Conservation (phyloP, 2,329 filamentous ascomycete genomes). For the Neonectria magnoliae region DNA sequence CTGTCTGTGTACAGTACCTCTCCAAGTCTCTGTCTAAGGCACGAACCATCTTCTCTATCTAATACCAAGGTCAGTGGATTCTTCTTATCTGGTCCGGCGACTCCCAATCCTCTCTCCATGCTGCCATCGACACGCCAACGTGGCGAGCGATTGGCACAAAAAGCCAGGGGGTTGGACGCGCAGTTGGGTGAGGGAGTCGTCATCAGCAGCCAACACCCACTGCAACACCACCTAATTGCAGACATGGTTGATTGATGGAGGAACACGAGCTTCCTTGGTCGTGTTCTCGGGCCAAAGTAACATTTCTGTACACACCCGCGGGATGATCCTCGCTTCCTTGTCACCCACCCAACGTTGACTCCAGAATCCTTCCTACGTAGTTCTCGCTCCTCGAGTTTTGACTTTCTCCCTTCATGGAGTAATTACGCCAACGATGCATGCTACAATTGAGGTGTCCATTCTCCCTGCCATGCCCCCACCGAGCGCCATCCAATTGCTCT, state of each 20-base stretch:
- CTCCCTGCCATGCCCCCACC: too few relatives aligned
- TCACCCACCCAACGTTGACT: not conserved
- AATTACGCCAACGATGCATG: not conserved
- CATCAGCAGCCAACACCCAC: slow-evolving; percentile 12
- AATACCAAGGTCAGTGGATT: not conserved
- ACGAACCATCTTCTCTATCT: not conserved
- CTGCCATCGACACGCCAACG: not conserved
- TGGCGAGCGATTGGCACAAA: not conserved
- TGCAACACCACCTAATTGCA: slow-evolving; percentile 3
- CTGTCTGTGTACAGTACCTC: slow-evolving; percentile 1
- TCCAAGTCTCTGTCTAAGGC: too few relatives aligned
- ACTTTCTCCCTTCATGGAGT: not conserved
- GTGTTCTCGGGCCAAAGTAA: not conserved
- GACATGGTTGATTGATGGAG: slow-evolving; percentile 8
- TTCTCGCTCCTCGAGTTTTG: not conserved
- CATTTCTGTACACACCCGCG: not conserved
- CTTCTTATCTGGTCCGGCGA: slow-evolving; percentile 2
- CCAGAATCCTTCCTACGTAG: not conserved
- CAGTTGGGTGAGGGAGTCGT: slow-evolving; percentile 10
- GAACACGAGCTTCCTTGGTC: slow-evolving; percentile 14
- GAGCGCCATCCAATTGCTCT: not conserved
- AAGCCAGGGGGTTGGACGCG: slow-evolving; percentile 5
- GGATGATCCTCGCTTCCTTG: not conserved
- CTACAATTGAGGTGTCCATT: too few relatives aligned
- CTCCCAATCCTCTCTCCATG: slow-evolving; percentile 1